Conservation (phyloP, 192 early-diverging fungal genomes). For the Podila verticillata region DNA sequence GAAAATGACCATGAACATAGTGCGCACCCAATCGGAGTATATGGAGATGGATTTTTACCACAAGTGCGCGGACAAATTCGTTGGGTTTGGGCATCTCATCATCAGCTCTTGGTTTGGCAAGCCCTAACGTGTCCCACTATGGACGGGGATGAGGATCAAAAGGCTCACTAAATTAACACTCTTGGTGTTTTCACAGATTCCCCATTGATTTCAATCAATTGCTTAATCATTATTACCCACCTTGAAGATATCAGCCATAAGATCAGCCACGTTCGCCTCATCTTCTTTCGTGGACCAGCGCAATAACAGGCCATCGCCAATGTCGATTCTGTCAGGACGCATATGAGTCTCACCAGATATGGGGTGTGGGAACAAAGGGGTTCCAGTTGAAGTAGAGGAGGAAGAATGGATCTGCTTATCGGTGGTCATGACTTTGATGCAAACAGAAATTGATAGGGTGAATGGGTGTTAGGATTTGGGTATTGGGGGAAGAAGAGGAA, state of each 20-base stretch:
- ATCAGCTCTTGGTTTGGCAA: neutral
- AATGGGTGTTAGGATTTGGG: too few relatives aligned
- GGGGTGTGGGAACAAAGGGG: neutral
- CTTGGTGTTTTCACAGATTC: neutral
- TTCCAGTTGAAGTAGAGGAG: neutral
- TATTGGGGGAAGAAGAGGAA: too few relatives aligned
- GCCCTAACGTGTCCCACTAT: slow-evolving; percentile 6
- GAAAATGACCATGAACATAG: neutral
- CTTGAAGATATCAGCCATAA: slow-evolving; percentile 7
- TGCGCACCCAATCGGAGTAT: too few relatives aligned
- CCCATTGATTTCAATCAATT: neutral
- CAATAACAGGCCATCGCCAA: slow-evolving; percentile 32
- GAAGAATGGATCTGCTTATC: slow-evolving; percentile 8
- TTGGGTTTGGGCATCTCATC: slow-evolving; percentile 12
- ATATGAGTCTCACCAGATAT: neutral
- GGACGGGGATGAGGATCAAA: neutral
- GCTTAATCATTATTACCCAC: neutral
- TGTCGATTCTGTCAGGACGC: slow-evolving; percentile 25
- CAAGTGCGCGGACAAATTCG: slow-evolving; percentile 1
- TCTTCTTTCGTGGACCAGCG: slow-evolving; percentile 30
- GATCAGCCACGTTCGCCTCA: neutral
- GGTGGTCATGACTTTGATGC: slow-evolving; percentile 22
- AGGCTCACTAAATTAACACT: too few relatives aligned
- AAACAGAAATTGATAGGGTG: neutral
- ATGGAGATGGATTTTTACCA: slow-evolving; percentile 2